Evolutionary conservation across 306 rosid genomes (phyloP).

Genomic region (Medicago lupulina): DNA sequence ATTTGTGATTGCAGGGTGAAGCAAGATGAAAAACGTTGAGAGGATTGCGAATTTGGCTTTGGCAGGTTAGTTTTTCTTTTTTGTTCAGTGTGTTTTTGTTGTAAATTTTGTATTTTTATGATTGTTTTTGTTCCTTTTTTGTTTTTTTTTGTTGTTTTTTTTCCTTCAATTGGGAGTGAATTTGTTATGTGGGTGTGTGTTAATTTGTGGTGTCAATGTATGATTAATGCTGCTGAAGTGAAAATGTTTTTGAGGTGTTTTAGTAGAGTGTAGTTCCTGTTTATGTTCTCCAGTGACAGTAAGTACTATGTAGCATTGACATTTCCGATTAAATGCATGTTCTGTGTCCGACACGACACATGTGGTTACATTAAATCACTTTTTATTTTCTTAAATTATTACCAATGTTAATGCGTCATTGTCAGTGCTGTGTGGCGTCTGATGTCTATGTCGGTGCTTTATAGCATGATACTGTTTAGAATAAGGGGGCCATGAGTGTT

Average conservation of each 20-base stretch:
- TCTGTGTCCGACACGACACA: too few relatives aligned
- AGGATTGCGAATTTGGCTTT: constrained; percentile 82
- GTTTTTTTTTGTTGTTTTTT: neutral
- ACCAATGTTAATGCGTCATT: neutral
- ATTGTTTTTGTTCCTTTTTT: neutral
- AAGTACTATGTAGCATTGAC: neutral
- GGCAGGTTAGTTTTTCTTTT: constrained; percentile 54
- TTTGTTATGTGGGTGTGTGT: neutral
- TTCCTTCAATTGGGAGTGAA: neutral
- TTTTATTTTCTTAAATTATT: neutral
- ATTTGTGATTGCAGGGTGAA: constrained; percentile 53
- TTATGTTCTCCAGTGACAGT: neutral
- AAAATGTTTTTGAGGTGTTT: constrained; percentile 6
- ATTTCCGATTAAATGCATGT: neutral
- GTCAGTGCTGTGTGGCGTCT: neutral
- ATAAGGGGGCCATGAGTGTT: neutral
- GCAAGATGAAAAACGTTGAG: constrained; percentile 71
- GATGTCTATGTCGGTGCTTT: neutral
- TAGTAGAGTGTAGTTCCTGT: constrained; percentile 23
- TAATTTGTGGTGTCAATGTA: constrained; percentile 16
- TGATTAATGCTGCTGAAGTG: constrained; percentile 31
- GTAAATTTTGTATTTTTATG: neutral
- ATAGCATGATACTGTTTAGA: neutral
- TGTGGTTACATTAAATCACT: neutral
- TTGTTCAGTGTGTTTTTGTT: constrained; percentile 2